Conservation (phyloP, 768 basidiomycete species). For the Rhizopogon sp. region DNA sequence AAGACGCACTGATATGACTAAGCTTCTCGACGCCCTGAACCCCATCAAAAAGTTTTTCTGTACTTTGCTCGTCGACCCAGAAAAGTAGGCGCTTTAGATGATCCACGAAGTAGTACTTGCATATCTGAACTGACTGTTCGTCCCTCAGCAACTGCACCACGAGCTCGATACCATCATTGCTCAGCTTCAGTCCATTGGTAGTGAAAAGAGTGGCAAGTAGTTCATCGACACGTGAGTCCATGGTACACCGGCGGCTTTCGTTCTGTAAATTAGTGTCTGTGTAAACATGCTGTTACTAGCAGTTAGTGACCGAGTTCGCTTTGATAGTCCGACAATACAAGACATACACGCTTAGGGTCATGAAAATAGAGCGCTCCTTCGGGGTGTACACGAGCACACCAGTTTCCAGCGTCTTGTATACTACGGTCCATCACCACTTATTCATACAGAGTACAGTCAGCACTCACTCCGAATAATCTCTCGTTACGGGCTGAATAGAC, state of each 20-base stretch:
- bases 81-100: constrained; percentile 39
- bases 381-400: constrained; percentile 42
- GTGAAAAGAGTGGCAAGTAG: background rate
- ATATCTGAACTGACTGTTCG: background rate
- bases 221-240: background rate
- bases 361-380: constrained; percentile 55
- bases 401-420: constrained; percentile 11
- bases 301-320: background rate
- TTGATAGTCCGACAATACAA: background rate
- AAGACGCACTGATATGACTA: constrained; percentile 37
- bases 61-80: constrained; percentile 38
- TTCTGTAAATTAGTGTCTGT: constrained; percentile 41
- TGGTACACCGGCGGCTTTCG: background rate
- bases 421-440: background rate
- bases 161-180: background rate
- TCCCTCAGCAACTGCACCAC: background rate
- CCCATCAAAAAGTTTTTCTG: constrained; percentile 27
- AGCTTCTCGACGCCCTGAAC: constrained; percentile 32
- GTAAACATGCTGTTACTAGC: constrained; percentile 31
- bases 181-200: background rate
- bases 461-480: too few species aligned
- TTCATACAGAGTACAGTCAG: too few species aligned
- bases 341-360: constrained; percentile 33
- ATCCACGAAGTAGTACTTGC: constrained; percentile 41
- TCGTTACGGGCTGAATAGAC: background rate